A percentile compares a stretch with the other conserved stretches of the same genome.
Conservation (phyloP, 2,329 filamentous ascomycete species). For the Trichoderma oligosporum region DNA sequence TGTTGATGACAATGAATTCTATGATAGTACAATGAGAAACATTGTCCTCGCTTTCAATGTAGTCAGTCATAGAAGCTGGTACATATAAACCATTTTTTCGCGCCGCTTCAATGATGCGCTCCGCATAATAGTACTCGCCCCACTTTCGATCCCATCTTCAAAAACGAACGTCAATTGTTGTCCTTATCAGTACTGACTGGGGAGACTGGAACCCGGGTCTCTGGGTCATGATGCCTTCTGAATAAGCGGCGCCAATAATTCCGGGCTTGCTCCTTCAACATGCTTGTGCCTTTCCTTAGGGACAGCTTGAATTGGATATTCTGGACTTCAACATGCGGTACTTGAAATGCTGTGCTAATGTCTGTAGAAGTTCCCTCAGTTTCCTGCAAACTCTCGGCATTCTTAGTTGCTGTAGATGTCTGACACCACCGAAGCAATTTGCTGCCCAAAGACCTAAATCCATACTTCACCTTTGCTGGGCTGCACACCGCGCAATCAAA, state of each 20-base stretch:
- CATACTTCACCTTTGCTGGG: background rate
- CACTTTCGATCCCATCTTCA: background rate
- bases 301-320: background rate
- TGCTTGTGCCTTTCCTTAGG: background rate
- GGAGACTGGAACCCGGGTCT: background rate
- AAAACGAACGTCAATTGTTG: background rate
- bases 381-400: too few species aligned
- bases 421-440: background rate
- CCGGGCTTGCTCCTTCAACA: background rate
- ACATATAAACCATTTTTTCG: slow-evolving; percentile 2
- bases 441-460: background rate
- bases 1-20: slow-evolving; percentile 44
- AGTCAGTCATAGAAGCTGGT: background rate
- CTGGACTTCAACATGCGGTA: background rate
- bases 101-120: background rate
- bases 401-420: background rate
- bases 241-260: background rate
- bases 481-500: slow-evolving; percentile 30
- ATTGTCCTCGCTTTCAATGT: slow-evolving; percentile 32
- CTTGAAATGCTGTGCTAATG: too few species aligned
- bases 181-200: too few species aligned
- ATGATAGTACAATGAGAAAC: slow-evolving; percentile 44
- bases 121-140: background rate
- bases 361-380: too few species aligned
- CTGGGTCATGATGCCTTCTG: background rate